A percentile compares a stretch with the other conserved stretches of the same genome.
These are phyloP conservation scores for Arabis alpina DNA, from an alignment of 345 rosid genomes.

Conservation along the genomic window DNA sequence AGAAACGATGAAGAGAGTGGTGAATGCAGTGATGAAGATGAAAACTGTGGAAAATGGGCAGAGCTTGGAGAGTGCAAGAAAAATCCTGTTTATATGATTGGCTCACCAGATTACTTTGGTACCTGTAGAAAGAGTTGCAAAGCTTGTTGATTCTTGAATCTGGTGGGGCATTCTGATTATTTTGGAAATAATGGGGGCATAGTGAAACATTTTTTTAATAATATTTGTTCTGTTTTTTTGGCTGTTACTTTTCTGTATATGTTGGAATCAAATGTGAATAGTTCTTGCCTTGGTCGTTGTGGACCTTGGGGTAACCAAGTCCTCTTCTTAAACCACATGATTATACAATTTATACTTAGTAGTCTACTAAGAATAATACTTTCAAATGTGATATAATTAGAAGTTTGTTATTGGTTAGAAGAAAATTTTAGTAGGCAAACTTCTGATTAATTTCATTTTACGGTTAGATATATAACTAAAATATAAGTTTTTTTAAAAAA, in stretches of 20 bases:
- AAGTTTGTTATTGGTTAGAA: too few relatives aligned
- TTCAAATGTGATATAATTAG: too few relatives aligned
- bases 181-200: constrained; percentile 20
- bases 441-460: too few relatives aligned
- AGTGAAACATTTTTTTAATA: neutral
- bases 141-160: constrained; percentile 50
- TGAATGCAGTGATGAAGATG: constrained; percentile 82
- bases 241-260: too few relatives aligned
- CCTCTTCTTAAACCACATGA: neutral
- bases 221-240: neutral
- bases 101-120: constrained; percentile 89
- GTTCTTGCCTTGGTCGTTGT: neutral
- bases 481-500: too few relatives aligned
- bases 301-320: neutral
- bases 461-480: too few relatives aligned
- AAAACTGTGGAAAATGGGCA: constrained; percentile 75
- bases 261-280: too few relatives aligned
- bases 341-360: too few relatives aligned
- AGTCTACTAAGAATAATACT: too few relatives aligned
- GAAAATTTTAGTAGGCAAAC: too few relatives aligned
- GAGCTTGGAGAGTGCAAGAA: constrained; percentile 77
- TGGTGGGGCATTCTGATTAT: neutral
- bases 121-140: constrained; percentile 91
- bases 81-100: constrained; percentile 87
- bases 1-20: constrained; percentile 27